Percentiles rank a stretch among this genome's conserved stretches.
Evolutionary conservation across 192 early-diverging fungal species (phyloP).

Genomic region (Umbelopsis isabellina): DNA sequence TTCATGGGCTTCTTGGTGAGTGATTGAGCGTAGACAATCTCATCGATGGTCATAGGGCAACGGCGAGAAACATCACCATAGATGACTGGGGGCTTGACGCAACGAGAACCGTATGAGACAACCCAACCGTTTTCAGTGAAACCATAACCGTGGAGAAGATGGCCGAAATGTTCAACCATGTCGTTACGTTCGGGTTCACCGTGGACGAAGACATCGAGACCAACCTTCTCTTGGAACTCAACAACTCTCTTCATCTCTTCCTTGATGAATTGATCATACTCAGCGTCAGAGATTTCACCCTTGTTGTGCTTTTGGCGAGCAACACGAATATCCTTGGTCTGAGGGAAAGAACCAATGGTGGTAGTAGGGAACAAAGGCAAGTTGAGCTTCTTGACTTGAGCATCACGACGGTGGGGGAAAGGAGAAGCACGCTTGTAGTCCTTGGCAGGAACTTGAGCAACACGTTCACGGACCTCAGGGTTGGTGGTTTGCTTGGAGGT

Average conservation of each 20-base stretch:
- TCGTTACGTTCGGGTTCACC: constrained; percentile 97
- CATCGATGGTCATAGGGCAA: constrained; percentile 89
- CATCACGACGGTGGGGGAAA: constrained; percentile 71
- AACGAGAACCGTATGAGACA: constrained; percentile 94
- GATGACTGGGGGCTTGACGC: constrained; percentile 97
- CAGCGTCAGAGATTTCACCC: constrained; percentile 65
- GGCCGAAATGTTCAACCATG: constrained; percentile 98
- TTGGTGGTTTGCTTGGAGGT: constrained; percentile 84
- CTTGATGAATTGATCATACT: constrained; percentile 86
- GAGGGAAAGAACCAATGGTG: constrained; percentile 98
- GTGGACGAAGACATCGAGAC: constrained; percentile 95
- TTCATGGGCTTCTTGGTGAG: constrained; percentile 93
- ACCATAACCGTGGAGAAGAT: constrained; percentile 90
- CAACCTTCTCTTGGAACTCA: constrained; percentile 86
- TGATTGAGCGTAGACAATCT: constrained; percentile 85
- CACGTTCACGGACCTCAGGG: constrained; percentile 76
- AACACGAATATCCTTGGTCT: constrained; percentile 95
- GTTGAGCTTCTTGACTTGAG: constrained; percentile 77
- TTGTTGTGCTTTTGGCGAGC: constrained; percentile 90
- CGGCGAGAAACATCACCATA: constrained; percentile 95
- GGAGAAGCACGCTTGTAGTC: constrained; percentile 76
- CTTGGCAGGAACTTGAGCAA: constrained; percentile 65
- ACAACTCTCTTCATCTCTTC: constrained; percentile 84
- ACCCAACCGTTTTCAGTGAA: constrained; percentile 98
- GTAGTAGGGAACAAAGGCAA: constrained; percentile 95